Conservation (phyloP, 768 basidiomycete genomes). For the Strobilomyces dryophilus region DNA sequence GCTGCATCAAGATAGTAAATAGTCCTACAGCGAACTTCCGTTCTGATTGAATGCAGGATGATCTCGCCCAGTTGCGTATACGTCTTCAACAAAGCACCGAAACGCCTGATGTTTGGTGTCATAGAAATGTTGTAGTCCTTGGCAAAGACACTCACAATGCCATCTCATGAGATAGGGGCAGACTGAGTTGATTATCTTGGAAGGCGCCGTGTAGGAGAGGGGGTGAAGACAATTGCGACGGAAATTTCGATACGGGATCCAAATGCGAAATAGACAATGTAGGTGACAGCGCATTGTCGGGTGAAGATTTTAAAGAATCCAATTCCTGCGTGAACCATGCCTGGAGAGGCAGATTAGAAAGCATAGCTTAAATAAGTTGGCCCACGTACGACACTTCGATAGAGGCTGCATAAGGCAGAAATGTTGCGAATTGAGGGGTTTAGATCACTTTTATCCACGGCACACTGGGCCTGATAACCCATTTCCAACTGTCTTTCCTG, state of each 20-base stretch:
- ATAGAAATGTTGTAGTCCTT: background rate
- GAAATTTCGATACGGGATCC: conserved; percentile 43
- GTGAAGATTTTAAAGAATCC: conserved; percentile 55
- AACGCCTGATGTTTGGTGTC: conserved; percentile 57
- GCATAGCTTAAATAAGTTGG: conserved; percentile 1
- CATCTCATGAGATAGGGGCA: conserved; percentile 89
- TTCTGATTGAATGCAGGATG: conserved; percentile 80
- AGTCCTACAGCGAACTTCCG: conserved; percentile 82
- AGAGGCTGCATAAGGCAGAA: conserved; percentile 69
- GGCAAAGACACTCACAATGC: conserved; percentile 56
- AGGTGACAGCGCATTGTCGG: conserved; percentile 49
- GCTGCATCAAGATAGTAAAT: conserved; percentile 80
- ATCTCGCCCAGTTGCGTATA: conserved; percentile 87
- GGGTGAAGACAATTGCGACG: conserved; percentile 43
- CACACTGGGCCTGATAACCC: conserved; percentile 52
- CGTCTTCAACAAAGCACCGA: conserved; percentile 85
- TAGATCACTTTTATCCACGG: conserved; percentile 60
- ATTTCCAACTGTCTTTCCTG: conserved; percentile 82
- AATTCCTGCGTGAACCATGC: conserved; percentile 83
- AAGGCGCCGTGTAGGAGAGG: conserved; percentile 36
- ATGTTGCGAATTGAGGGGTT: conserved; percentile 70
- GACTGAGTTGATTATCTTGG: conserved; percentile 48
- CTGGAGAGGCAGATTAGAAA: conserved; percentile 36
- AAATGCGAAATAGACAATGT: conserved; percentile 41
- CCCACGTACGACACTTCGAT: conserved; percentile 77